Conservation (phyloP, 441 rosid genomes). For the Populus hybrid region DNA sequence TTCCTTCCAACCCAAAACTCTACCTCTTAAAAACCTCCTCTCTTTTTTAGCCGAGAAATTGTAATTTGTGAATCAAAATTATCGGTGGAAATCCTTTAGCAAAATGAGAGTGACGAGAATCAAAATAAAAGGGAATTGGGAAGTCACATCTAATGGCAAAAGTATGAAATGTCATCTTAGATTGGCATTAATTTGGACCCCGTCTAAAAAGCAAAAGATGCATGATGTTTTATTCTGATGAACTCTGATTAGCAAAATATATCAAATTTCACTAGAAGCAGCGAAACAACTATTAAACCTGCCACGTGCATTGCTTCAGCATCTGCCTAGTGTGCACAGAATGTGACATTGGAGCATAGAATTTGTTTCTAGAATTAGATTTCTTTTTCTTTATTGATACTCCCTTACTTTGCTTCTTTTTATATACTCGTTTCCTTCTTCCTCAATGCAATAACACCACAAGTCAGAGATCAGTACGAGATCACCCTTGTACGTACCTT, state of each 20-base stretch:
- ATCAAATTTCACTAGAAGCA: neutral
- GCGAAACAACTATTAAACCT: neutral
- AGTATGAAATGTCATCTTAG: neutral
- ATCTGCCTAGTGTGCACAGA: constrained; percentile 13
- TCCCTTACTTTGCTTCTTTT: neutral
- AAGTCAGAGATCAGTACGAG: neutral
- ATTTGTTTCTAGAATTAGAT: neutral
- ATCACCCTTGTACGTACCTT: neutral
- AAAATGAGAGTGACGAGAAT: neutral
- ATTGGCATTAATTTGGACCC: neutral
- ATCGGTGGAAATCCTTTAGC: neutral
- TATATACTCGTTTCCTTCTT: constrained; percentile 7
- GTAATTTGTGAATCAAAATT: no score
- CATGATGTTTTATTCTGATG: neutral
- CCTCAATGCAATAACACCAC: neutral
- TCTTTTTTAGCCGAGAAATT: no score
- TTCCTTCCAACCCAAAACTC: no score
- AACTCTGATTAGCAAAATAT: neutral
- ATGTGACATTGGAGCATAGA: neutral
- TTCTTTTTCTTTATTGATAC: constrained; percentile 21
- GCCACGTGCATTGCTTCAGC: constrained; percentile 1
- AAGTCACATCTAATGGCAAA: neutral
- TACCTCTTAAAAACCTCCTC: no score
- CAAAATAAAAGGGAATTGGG: neutral
- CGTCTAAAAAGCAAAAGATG: neutral